phyloP scores from a whole-genome alignment of 345 rosid genomes.

The Pseudoturritis turrita region DNA sequence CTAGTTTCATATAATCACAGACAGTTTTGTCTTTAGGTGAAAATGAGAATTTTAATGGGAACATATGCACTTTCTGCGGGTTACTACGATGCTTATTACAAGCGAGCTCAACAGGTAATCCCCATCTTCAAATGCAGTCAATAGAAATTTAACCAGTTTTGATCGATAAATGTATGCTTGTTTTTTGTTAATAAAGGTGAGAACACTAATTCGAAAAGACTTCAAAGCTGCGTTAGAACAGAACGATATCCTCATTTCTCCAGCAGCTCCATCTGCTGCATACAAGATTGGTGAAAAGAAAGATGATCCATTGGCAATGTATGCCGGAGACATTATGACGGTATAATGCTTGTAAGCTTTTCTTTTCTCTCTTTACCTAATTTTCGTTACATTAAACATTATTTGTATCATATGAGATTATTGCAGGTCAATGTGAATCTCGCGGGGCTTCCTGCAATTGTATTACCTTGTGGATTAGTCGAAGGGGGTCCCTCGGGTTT shows the following conservation, averaged over 20 bases:
- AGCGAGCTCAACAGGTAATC: conserved; percentile 85
- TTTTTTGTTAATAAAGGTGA: conserved; percentile 43
- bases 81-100: conserved; percentile 92
- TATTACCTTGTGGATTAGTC: conserved; percentile 86
- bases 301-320: conserved; percentile 89
- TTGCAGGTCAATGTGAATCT: conserved; percentile 88
- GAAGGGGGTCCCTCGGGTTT: conserved; percentile 66
- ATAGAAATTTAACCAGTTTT: not conserved
- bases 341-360: conserved; percentile 34
- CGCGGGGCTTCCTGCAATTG: conserved; percentile 88
- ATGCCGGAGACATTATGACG: conserved; percentile 93
- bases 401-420: not conserved
- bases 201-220: conserved; percentile 67
- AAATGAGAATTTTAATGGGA: conserved; percentile 97
- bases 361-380: not conserved
- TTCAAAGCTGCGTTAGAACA: conserved; percentile 65
- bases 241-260: conserved; percentile 83
- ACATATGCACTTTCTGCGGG: conserved; percentile 94
- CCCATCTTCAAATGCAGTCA: not conserved
- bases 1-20: not conserved
- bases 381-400: not conserved
- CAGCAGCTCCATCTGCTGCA: conserved; percentile 92
- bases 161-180: not conserved
- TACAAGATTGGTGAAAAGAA: conserved; percentile 94
- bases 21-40: conserved; percentile 43